Evolutionary conservation across 345 rosid genomes (phyloP).

Genomic region (Pseudoturritis turrita): DNA sequence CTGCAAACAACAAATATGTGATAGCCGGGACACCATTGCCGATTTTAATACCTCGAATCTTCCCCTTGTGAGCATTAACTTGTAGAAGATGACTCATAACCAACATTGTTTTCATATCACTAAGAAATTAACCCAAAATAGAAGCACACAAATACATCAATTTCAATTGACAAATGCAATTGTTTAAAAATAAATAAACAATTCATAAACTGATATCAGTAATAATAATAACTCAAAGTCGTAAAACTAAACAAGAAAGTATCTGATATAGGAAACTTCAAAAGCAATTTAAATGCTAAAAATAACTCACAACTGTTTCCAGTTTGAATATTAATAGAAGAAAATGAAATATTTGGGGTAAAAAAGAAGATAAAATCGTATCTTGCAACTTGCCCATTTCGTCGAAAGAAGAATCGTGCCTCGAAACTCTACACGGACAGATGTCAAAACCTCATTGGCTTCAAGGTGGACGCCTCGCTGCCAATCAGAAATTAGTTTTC

Average conservation of each 20-base stretch:
- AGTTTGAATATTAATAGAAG: neutral
- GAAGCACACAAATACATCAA: neutral
- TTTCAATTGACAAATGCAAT: neutral
- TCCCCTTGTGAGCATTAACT: too few species aligned
- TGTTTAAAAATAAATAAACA: too few species aligned
- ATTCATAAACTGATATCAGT: neutral
- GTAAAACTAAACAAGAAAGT: neutral
- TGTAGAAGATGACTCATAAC: too few species aligned
- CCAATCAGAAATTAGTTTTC: slow-evolving; percentile 9
- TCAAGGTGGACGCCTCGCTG: neutral
- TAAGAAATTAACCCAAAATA: neutral
- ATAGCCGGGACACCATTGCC: too few species aligned
- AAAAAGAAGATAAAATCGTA: neutral
- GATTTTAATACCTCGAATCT: too few species aligned
- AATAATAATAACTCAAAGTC: neutral
- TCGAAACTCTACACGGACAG: neutral
- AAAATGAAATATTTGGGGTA: neutral
- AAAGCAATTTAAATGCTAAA: neutral
- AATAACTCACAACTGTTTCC: neutral
- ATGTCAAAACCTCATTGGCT: neutral
- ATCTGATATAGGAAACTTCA: neutral
- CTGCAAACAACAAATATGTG: too few species aligned
- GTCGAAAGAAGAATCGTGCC: too few species aligned
- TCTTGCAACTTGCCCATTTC: slow-evolving; percentile 18
- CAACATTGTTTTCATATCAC: too few species aligned